phyloP scores from a whole-genome alignment of 306 rosid genomes.

The Quercus glauca region DNA sequence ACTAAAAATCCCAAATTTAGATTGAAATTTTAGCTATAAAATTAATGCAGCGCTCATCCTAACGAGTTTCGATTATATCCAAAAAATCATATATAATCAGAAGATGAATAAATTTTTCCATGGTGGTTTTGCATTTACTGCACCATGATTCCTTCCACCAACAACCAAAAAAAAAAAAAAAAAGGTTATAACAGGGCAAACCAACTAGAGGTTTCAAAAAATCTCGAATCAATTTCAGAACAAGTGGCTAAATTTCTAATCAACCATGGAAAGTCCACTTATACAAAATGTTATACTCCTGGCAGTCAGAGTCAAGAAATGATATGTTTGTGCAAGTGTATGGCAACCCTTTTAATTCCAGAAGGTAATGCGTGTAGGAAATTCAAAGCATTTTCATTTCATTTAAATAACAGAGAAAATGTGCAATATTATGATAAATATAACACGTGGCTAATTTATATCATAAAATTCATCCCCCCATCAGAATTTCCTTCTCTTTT shows the following conservation, averaged over 20 bases:
- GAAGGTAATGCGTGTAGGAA: background rate
- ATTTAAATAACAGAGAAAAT: background rate
- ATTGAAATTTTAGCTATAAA: no score
- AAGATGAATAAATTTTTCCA: background rate
- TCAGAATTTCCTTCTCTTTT: background rate
- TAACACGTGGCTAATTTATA: conserved; percentile 3
- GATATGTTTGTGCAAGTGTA: background rate
- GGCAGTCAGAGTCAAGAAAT: background rate
- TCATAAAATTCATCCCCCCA: background rate
- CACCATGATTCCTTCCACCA: background rate
- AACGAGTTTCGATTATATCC: background rate
- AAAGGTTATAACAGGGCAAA: no score
- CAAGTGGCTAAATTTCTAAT: background rate
- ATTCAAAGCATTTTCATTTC: background rate
- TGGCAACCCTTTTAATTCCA: background rate
- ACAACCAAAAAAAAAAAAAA: no score
- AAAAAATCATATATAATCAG: background rate
- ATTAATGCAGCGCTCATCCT: no score
- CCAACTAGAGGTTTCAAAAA: no score
- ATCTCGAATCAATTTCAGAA: background rate
- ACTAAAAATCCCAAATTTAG: no score
- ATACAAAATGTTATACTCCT: background rate
- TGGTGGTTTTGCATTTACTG: background rate
- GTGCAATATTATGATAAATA: conserved; percentile 9
- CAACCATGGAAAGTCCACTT: background rate